Evolutionary conservation across 805 yeast species (phyloP).

Genomic region (Kodamaea nitidulidarum): DNA sequence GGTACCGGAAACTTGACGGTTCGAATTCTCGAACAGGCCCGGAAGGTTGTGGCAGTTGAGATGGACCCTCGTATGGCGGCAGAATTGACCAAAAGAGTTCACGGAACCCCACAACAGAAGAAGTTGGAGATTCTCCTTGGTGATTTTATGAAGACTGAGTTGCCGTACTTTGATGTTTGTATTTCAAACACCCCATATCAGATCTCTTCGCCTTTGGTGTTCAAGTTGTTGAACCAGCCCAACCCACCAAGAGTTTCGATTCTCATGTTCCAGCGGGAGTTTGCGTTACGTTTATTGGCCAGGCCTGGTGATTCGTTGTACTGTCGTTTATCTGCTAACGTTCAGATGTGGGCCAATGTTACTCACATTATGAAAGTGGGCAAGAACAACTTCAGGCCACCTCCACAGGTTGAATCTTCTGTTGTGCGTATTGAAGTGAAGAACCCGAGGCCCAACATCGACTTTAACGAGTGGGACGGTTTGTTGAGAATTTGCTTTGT

Average conservation of each 20-base stretch:
- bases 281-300: constrained; percentile 88
- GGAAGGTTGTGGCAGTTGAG: constrained; percentile 93
- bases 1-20: constrained; percentile 98
- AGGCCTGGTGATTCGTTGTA: constrained; percentile 94
- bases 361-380: constrained; percentile 99
- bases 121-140: constrained; percentile 89
- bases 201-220: constrained; percentile 93
- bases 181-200: constrained; percentile 97
- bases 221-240: constrained; percentile 85
- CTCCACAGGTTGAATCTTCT: constrained; percentile 96
- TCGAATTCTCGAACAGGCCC: constrained; percentile 84
- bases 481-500: constrained; percentile 85
- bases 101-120: constrained; percentile 91
- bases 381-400: constrained; percentile 93
- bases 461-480: constrained; percentile 97
- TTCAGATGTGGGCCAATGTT: constrained; percentile 99
- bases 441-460: constrained; percentile 89
- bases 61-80: constrained; percentile 99
- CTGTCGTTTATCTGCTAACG: constrained; percentile 92
- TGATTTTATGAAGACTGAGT: constrained; percentile 91
- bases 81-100: constrained; percentile 93
- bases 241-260: constrained; percentile 92
- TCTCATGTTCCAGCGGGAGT: constrained; percentile 96
- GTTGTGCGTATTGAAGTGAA: constrained; percentile 93
- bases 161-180: constrained; percentile 93